A percentile compares a stretch with the other conserved stretches of the same genome.
These are phyloP conservation scores for Diaporthe longicolla DNA, from an alignment of 2,329 filamentous ascomycete genomes.

Conservation along the genomic window DNA sequence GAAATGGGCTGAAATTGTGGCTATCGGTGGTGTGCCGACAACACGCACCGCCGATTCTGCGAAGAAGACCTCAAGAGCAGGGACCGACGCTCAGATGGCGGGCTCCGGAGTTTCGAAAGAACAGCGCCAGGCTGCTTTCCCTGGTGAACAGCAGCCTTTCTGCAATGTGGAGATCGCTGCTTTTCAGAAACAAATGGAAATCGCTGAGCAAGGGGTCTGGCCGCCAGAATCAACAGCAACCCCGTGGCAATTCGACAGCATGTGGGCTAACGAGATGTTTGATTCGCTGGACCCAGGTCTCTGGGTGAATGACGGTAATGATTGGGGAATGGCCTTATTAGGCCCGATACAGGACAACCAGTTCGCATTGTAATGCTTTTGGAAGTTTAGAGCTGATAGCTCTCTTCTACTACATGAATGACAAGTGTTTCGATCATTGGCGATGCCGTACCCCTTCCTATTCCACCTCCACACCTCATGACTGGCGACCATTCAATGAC, in stretches of 20 bases:
- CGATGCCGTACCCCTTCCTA: background rate
- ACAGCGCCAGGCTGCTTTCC: background rate
- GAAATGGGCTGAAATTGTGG: slow-evolving; percentile 62
- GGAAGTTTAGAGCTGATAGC: background rate
- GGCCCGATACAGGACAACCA: slow-evolving; percentile 24
- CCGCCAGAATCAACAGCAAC: slow-evolving; percentile 25
- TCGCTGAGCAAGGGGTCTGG: slow-evolving; percentile 27
- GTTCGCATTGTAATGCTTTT: background rate
- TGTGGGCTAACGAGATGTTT: slow-evolving; percentile 45
- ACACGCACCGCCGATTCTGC: background rate
- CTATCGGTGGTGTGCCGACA: slow-evolving; percentile 47
- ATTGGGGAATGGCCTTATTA: slow-evolving; percentile 33
- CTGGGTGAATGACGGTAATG: slow-evolving; percentile 43
- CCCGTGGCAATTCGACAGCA: slow-evolving; percentile 41
- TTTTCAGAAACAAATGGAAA: slow-evolving; percentile 19
- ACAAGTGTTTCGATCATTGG: background rate
- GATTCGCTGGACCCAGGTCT: slow-evolving; percentile 43
- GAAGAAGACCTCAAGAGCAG: background rate
- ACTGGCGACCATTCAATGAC: background rate
- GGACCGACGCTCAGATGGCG: background rate
- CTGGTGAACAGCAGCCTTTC: background rate
- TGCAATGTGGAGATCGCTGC: slow-evolving; percentile 24
- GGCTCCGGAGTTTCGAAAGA: background rate
- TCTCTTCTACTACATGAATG: background rate
- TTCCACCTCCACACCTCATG: background rate